phyloP scores from a whole-genome alignment of 495 filamentous ascomycete species.

The Annulohypoxylon maeteangense region DNA sequence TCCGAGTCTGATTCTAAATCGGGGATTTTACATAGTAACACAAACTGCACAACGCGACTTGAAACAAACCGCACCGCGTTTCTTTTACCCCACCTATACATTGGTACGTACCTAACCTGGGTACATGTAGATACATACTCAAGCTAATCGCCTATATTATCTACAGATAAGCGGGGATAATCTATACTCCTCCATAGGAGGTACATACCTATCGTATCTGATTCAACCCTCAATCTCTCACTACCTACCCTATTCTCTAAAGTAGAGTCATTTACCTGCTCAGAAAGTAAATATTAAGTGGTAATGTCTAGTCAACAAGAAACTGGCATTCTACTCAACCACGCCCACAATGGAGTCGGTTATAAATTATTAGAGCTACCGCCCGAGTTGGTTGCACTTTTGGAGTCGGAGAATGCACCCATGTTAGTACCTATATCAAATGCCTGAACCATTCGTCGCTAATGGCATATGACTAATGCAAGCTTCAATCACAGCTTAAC shows the following conservation, averaged over 20 bases:
- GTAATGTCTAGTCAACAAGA: slow-evolving; percentile 71
- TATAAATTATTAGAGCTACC: slow-evolving; percentile 87
- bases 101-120: background rate
- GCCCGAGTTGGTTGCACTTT: slow-evolving; percentile 72
- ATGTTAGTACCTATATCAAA: slow-evolving; percentile 61
- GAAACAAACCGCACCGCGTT: slow-evolving; percentile 39
- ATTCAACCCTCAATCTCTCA: background rate
- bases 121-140: background rate
- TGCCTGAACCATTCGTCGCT: background rate
- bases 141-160: too few relatives aligned
- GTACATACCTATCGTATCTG: too few relatives aligned
- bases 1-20: slow-evolving; percentile 20
- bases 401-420: slow-evolving; percentile 69
- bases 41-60: slow-evolving; percentile 22
- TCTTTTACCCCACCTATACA: slow-evolving; percentile 23
- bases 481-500: slow-evolving; percentile 63
- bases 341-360: slow-evolving; percentile 67
- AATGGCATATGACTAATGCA: slow-evolving; percentile 1
- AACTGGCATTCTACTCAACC: slow-evolving; percentile 70
- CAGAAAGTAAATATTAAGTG: too few relatives aligned
- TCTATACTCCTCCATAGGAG: too few relatives aligned
- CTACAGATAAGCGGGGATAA: background rate
- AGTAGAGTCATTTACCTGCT: background rate
- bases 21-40: slow-evolving; percentile 32
- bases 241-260: background rate